Percentiles rank a stretch among this genome's conserved stretches.
These are phyloP conservation scores for Backusella mclennaniae DNA, from an alignment of 192 early-diverging fungal genomes.

Conservation along the genomic window DNA sequence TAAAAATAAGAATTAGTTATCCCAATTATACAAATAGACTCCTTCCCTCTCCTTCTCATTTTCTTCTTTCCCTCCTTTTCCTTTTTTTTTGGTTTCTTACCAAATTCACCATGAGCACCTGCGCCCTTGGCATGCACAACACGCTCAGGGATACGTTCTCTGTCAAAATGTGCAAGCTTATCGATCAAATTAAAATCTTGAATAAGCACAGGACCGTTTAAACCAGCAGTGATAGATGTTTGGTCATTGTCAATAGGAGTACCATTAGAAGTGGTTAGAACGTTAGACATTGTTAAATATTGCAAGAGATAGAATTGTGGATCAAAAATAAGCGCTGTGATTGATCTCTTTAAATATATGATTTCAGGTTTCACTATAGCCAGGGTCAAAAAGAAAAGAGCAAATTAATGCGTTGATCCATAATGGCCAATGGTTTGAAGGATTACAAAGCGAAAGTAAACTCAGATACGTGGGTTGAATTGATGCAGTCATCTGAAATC, in stretches of 20 bases:
- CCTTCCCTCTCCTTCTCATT: not conserved
- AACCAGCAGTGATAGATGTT: constrained; percentile 67
- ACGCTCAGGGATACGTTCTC: constrained; percentile 83
- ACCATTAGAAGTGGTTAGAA: constrained; percentile 47
- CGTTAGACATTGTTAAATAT: not conserved
- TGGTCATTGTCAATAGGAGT: constrained; percentile 77
- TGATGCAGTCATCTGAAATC: not conserved
- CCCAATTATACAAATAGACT: not conserved
- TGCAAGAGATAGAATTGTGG: not conserved
- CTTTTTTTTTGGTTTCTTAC: constrained; percentile 14
- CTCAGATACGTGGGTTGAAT: not conserved
- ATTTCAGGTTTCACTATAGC: not conserved
- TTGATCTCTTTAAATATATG: not conserved
- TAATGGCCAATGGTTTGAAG: not conserved
- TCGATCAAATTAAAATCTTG: constrained; percentile 80
- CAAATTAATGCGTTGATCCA: not conserved
- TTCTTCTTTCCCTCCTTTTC: not conserved
- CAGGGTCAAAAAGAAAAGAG: not conserved
- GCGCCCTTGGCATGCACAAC: constrained; percentile 87
- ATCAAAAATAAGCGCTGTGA: not conserved
- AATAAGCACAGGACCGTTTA: constrained; percentile 61
- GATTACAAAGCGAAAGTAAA: not conserved
- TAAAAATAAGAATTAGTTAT: not conserved
- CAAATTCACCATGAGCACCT: constrained; percentile 81
- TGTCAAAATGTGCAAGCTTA: constrained; percentile 82